These are phyloP conservation scores for Malus asiatica DNA, from an alignment of 306 rosid genomes.

Conservation along the genomic window DNA sequence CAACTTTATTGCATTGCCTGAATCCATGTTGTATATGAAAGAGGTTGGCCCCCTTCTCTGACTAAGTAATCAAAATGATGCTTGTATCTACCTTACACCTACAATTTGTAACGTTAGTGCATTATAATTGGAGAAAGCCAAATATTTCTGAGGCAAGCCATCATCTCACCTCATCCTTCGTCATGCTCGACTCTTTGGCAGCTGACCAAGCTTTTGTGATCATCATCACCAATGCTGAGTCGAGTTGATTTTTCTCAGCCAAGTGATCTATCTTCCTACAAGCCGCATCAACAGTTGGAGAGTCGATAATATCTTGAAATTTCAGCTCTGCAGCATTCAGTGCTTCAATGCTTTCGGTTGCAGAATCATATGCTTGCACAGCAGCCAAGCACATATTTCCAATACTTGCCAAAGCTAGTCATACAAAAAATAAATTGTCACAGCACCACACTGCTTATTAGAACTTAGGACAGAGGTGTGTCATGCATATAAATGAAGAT, in stretches of 20 bases:
- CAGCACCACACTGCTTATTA: not conserved
- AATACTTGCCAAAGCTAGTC: constrained; percentile 56
- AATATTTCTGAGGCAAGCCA: not conserved
- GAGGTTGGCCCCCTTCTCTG: not conserved
- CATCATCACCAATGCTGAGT: constrained; percentile 86
- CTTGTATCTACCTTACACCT: not conserved
- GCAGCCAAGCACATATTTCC: constrained; percentile 79
- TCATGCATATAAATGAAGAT: not conserved
- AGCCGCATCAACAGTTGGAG: constrained; percentile 82
- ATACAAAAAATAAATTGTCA: constrained; percentile 1
- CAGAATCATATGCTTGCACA: constrained; percentile 74
- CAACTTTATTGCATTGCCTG: not conserved
- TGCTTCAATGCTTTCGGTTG: constrained; percentile 73
- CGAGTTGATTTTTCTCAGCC: constrained; percentile 83
- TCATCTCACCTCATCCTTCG: constrained; percentile 70
- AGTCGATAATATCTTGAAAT: constrained; percentile 80
- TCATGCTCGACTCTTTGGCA: constrained; percentile 82
- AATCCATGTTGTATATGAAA: not conserved
- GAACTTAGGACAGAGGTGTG: not conserved
- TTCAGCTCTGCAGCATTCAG: constrained; percentile 80
- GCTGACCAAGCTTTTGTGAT: constrained; percentile 96
- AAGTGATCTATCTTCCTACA: constrained; percentile 88
- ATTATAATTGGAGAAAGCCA: not conserved
- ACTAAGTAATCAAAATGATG: not conserved
- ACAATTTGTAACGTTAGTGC: not conserved